Conservation (phyloP, 345 rosid genomes). For the Euphorbia lathyris region DNA sequence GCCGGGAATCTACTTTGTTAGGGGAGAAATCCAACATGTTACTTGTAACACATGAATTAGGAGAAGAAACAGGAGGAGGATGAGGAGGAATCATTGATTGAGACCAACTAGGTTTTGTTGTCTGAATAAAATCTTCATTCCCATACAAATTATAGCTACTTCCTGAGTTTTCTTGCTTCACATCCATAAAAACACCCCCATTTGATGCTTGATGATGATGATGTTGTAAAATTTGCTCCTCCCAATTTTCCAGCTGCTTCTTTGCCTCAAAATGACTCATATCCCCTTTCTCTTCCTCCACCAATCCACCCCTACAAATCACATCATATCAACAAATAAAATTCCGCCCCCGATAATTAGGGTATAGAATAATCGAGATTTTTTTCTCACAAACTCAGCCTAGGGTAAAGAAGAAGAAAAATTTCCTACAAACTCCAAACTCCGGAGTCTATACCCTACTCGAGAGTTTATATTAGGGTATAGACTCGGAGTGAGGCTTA, state of each 20-base stretch:
- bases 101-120: conserved; percentile 43
- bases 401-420: no score
- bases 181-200: conserved; percentile 29
- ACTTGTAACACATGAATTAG: conserved; percentile 64
- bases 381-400: not conserved
- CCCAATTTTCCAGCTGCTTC: conserved; percentile 61
- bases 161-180: conserved; percentile 63
- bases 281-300: conserved; percentile 51
- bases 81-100: conserved; percentile 41
- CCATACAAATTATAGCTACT: conserved; percentile 45
- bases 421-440: no score
- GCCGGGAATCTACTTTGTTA: conserved; percentile 53
- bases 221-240: conserved; percentile 57
- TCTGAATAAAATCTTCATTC: conserved; percentile 34
- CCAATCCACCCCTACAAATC: conserved; percentile 60
- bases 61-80: conserved; percentile 42
- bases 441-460: no score
- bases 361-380: not conserved
- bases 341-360: no score
- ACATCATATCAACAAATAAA: not conserved
- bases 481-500: not conserved
- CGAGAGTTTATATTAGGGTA: no score
- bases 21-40: conserved; percentile 71
- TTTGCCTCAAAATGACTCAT: conserved; percentile 50
- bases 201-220: conserved; percentile 51